Evolutionary conservation across 805 yeast genomes (phyloP).

Genomic region (Monosporozyma servazzii): DNA sequence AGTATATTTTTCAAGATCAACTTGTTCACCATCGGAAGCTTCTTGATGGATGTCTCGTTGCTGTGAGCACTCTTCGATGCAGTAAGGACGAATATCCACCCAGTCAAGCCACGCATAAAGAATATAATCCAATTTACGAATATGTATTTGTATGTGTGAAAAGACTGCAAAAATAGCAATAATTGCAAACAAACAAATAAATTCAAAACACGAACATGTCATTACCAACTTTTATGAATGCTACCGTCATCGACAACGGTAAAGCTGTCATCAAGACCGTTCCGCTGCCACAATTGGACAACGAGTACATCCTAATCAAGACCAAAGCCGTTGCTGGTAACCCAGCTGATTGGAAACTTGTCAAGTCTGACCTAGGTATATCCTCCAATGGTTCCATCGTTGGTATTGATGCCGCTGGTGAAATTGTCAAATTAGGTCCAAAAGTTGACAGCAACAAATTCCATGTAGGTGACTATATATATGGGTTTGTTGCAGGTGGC

Average conservation of each 20-base stretch:
- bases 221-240: constrained; percentile 31
- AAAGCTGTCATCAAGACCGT: constrained; percentile 23
- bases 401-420: constrained; percentile 56
- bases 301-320: constrained; percentile 35
- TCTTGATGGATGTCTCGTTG: too few relatives aligned
- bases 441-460: constrained; percentile 27
- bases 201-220: constrained; percentile 5
- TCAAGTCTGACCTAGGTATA: constrained; percentile 33
- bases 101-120: too few relatives aligned
- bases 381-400: constrained; percentile 38
- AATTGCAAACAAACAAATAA: too few relatives aligned
- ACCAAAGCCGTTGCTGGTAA: constrained; percentile 47
- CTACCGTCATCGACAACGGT: constrained; percentile 32
- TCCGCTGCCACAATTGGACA: constrained; percentile 31
- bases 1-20: too few relatives aligned
- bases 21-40: too few relatives aligned
- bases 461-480: constrained; percentile 45
- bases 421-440: constrained; percentile 41
- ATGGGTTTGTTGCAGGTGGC: constrained; percentile 46
- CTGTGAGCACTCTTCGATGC: too few relatives aligned
- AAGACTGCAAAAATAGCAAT: too few relatives aligned
- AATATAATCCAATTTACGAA: too few relatives aligned
- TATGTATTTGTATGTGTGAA: too few relatives aligned
- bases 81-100: too few relatives aligned
- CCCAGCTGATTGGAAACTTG: constrained; percentile 64